These are phyloP conservation scores for Blastobotrys chiropterorum DNA, from an alignment of 805 yeast species.

Conservation along the genomic window DNA sequence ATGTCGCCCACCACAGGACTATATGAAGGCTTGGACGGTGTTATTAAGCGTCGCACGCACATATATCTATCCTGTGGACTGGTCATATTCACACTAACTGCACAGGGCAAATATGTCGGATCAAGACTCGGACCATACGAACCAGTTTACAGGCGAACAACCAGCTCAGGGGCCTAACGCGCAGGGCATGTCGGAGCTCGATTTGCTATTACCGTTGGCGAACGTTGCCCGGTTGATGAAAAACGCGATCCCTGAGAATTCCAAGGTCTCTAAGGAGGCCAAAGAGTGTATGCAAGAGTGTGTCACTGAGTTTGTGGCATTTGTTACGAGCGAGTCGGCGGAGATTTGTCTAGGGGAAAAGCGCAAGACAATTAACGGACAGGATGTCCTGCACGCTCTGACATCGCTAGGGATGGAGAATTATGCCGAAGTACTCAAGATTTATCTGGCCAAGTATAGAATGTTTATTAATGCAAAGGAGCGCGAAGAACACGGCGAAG, in stretches of 20 bases:
- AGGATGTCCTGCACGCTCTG: conserved; percentile 60
- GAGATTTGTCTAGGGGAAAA: conserved; percentile 60
- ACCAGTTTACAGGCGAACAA: background rate
- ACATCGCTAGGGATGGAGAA: conserved; percentile 61
- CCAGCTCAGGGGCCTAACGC: background rate
- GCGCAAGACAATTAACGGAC: conserved; percentile 65
- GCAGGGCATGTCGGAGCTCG: conserved; percentile 2
- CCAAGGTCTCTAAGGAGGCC: conserved; percentile 73
- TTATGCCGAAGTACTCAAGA: conserved; percentile 61
- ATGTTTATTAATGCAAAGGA: conserved; percentile 27
- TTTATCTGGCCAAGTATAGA: conserved; percentile 60
- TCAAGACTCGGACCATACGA: conserved; percentile 2
- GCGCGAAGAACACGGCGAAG: background rate
- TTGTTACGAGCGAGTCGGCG: conserved; percentile 59
- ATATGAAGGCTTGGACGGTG: background rate
- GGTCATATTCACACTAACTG: background rate
- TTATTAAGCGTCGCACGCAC: background rate
- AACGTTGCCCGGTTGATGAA: conserved; percentile 61
- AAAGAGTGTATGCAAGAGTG: conserved; percentile 73
- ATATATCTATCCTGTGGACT: background rate
- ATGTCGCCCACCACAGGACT: background rate
- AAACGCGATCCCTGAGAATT: conserved; percentile 60
- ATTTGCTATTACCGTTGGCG: conserved; percentile 5
- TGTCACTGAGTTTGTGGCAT: conserved; percentile 60
- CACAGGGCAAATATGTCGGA: background rate